Evolutionary conservation across 352 stramenopile genomes (phyloP), one percentile per base, ranked within the genome.

Genomic region (Globisporangium sylvaticum): DNA sequence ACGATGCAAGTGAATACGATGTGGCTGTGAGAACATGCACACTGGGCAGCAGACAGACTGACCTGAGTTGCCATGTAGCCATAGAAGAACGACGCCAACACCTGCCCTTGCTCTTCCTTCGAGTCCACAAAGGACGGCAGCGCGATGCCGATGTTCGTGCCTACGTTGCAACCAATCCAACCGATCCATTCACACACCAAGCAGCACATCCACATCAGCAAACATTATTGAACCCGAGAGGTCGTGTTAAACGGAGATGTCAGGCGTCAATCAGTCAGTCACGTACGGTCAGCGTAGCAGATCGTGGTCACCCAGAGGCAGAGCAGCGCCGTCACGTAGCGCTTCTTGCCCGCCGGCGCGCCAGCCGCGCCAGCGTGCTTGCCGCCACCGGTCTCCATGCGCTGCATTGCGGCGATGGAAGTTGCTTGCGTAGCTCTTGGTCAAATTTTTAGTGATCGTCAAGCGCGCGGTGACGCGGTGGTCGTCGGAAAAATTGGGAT

Each of bases 51-150:
- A 8, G 10, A 37, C 7, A 12, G 31, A 37, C 7, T 10, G 9
- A 37, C 31, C 78, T 96, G 88, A 9, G 88, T 96, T 67, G 81
- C 77, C 77, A 96, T 85, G 72, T 96, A 96, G 52, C 88, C 88
- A 53, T 93, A 96, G 73, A 94, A 96, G 71, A 96, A 96, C 25
- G 87, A 81, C 15, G 87, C 90, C 39, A 96, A 76, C 50, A 96
- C 77, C 66, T 92, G 82, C 0, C 88, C 87, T 65, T 96, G 88
- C 58, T 91, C 79, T 22, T 78, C 79, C 65, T 93, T 93, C 72
- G 83, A 76, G 55, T 77, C 73, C 20, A 94, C 76, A 62, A 96
- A 92, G 14, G 84, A 76, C 25, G 87, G 82, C 55, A 95, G 77
- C 42, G 87, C 86, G 53, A 96, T 92, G 58, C 88, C 86, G 69